These are phyloP conservation scores for Agaricales sp. DNA, from an alignment of 1,284 basidiomycete genomes.

Conservation along the genomic window DNA sequence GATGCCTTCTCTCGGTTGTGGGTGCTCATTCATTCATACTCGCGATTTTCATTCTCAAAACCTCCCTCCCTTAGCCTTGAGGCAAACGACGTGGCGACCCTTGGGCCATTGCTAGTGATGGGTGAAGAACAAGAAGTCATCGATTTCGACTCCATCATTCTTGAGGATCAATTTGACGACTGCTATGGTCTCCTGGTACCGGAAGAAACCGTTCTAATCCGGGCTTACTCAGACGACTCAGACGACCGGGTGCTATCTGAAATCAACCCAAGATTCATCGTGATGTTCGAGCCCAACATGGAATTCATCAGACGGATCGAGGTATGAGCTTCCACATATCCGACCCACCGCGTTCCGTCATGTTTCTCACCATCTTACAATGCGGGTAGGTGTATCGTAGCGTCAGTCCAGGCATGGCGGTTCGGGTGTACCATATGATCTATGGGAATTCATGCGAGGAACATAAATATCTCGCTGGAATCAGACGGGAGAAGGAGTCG, in stretches of 20 bases:
- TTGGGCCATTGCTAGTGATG: not conserved
- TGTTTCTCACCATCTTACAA: not conserved
- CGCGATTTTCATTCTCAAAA: not conserved
- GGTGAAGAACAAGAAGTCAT: not conserved
- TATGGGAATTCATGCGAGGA: slow-evolving; percentile 93
- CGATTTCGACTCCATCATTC: slow-evolving; percentile 24
- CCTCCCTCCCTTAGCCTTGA: slow-evolving; percentile 15
- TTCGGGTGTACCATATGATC: slow-evolving; percentile 94
- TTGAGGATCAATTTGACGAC: slow-evolving; percentile 55
- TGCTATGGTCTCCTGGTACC: slow-evolving; percentile 78
- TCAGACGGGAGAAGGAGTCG: slow-evolving; percentile 88
- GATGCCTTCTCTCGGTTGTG: slow-evolving; percentile 50
- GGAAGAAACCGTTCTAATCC: slow-evolving; percentile 77
- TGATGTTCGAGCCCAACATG: slow-evolving; percentile 93
- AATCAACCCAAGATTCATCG: slow-evolving; percentile 82
- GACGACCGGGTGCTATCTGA: slow-evolving; percentile 89
- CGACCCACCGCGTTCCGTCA: not conserved
- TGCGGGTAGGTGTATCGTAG: slow-evolving; percentile 71
- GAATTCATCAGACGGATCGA: slow-evolving; percentile 91
- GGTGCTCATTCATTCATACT: slow-evolving; percentile 16
- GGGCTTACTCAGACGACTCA: slow-evolving; percentile 86
- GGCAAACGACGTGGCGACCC: slow-evolving; percentile 5
- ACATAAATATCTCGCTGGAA: slow-evolving; percentile 85
- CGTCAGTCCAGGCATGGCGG: slow-evolving; percentile 67
- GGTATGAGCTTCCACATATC: slow-evolving; percentile 31